These are phyloP conservation scores for Aeschynomene evenia DNA, from an alignment of 306 rosid species.

Conservation along the genomic window DNA sequence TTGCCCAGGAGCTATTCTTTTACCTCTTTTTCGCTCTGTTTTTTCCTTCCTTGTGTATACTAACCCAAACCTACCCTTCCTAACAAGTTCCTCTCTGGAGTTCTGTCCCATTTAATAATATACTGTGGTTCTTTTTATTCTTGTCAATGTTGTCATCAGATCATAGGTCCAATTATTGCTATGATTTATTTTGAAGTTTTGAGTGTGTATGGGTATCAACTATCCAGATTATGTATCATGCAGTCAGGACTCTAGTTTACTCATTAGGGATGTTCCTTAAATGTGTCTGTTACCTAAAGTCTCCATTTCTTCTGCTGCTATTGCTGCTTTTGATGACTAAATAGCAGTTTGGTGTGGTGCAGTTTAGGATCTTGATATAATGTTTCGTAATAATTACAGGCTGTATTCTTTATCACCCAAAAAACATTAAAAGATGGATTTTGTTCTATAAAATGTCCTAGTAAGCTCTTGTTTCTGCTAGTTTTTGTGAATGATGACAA, in stretches of 20 bases:
- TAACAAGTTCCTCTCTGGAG: no score
- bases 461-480: conserved; percentile 4
- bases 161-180: not conserved
- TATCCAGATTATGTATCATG: not conserved
- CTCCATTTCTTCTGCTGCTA: not conserved
- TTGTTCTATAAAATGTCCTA: not conserved
- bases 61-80: no score
- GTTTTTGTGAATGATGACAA: conserved; percentile 7
- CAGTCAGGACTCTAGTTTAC: not conserved
- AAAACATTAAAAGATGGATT: not conserved
- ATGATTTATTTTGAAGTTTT: not conserved
- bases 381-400: not conserved
- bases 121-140: no score
- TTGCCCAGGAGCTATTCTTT: no score
- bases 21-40: no score
- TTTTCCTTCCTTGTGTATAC: no score
- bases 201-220: not conserved
- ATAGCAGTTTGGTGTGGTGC: conserved; percentile 6
- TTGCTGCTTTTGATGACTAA: not conserved
- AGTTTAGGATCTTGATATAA: conserved; percentile 8
- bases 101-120: no score
- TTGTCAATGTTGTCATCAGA: no score
- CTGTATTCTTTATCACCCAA: not conserved
- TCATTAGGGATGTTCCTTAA: not conserved
- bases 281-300: not conserved